Conservation (phyloP, 768 basidiomycete species). For the Tubosaeta brunneosetosa region DNA sequence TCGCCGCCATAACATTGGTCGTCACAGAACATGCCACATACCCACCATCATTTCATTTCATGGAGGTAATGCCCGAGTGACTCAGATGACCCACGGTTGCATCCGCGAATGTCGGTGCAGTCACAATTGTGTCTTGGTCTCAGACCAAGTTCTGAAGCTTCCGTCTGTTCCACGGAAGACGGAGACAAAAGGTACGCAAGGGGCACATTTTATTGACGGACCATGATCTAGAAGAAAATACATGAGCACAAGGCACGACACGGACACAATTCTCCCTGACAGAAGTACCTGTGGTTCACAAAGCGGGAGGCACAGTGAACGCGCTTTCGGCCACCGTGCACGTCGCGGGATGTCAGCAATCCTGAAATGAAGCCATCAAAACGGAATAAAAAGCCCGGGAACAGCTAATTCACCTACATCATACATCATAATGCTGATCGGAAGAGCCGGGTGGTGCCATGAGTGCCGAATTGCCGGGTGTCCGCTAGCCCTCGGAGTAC, state of each 20-base stretch:
- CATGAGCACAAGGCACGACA: neutral
- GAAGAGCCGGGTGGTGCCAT: neutral
- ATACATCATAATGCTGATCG: neutral
- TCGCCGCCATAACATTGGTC: no score
- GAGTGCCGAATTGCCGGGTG: neutral
- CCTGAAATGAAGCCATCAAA: constrained; percentile 3
- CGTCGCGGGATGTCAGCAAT: neutral
- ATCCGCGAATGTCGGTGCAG: neutral
- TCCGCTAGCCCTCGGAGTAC: neutral
- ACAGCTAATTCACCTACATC: neutral
- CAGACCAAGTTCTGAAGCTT: no score
- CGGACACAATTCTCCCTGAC: neutral
- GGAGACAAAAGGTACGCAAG: neutral
- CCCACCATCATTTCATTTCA: neutral
- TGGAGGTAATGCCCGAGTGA: neutral
- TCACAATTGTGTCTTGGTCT: no score
- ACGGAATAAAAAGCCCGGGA: neutral
- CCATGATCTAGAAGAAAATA: neutral
- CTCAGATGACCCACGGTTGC: neutral
- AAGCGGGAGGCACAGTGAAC: neutral
- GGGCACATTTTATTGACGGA: neutral
- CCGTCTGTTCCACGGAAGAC: neutral
- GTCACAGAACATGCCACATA: neutral
- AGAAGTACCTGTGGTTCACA: neutral
- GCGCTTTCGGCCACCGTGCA: neutral